A percentile compares a stretch with the other conserved stretches of the same genome.
phyloP scores from a whole-genome alignment of 257 asterid genomes.

The Linaria vulgaris region DNA sequence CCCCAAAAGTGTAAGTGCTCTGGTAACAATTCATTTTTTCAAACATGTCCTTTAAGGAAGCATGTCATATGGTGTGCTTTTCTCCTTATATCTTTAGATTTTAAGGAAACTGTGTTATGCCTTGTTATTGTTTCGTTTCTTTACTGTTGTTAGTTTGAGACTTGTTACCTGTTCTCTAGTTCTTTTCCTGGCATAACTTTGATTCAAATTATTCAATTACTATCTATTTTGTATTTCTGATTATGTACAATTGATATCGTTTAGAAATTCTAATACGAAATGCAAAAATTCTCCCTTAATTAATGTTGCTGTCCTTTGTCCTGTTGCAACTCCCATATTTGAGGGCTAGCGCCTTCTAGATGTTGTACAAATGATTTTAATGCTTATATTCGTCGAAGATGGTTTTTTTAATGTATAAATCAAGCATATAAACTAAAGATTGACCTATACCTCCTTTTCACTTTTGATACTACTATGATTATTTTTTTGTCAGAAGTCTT shows the following conservation, averaged over 20 bases:
- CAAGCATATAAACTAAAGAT: neutral
- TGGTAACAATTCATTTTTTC: constrained; percentile 6
- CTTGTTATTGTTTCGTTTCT: constrained; percentile 10
- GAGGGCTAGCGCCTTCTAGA: neutral
- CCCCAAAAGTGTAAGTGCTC: constrained; percentile 73
- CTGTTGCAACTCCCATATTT: neutral
- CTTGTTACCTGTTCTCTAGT: neutral
- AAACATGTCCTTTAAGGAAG: constrained; percentile 11
- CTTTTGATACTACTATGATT: constrained; percentile 3
- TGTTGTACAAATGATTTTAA: neutral
- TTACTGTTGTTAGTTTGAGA: neutral
- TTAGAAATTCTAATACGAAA: neutral
- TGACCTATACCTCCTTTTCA: neutral
- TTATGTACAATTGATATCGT: neutral
- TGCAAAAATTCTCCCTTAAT: neutral
- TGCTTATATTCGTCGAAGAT: constrained; percentile 10
- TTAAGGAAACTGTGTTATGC: constrained; percentile 13
- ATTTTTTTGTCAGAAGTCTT: constrained; percentile 6
- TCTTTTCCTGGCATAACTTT: neutral
- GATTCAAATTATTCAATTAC: too few relatives aligned
- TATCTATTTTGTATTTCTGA: neutral
- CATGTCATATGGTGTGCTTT: constrained; percentile 5
- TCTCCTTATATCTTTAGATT: constrained; percentile 4
- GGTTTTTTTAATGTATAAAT: neutral
- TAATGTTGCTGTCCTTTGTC: neutral